Conservation (phyloP, 495 filamentous ascomycete species). For the Platismatia glauca region DNA sequence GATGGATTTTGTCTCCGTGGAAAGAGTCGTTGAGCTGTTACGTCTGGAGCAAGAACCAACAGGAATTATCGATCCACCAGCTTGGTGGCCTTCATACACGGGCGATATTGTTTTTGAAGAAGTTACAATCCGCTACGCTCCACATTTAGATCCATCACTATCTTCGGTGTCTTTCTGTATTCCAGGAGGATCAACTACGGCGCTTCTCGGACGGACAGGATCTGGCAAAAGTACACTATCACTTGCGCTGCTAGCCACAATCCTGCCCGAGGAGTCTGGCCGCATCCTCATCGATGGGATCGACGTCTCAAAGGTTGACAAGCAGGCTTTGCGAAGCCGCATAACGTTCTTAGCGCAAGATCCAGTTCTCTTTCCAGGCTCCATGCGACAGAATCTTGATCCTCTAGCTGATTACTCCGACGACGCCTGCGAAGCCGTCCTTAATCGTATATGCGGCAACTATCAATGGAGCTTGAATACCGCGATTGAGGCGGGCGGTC, state of each 20-base stretch:
- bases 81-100: constrained; percentile 60
- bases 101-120: constrained; percentile 67
- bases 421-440: constrained; percentile 36
- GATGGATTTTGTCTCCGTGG: constrained; percentile 85
- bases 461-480: constrained; percentile 43
- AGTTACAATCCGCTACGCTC: constrained; percentile 69
- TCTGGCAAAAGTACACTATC: constrained; percentile 62
- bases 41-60: constrained; percentile 62
- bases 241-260: constrained; percentile 48
- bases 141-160: constrained; percentile 61
- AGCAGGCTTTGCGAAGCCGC: constrained; percentile 48
- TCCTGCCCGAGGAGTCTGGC: constrained; percentile 43
- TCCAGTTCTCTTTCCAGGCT: constrained; percentile 45
- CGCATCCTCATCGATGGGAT: constrained; percentile 51
- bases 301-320: constrained; percentile 50
- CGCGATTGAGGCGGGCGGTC: constrained; percentile 36
- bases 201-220: constrained; percentile 52
- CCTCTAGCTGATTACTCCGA: constrained; percentile 30
- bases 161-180: constrained; percentile 55
- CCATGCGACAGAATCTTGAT: constrained; percentile 42
- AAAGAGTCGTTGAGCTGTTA: constrained; percentile 69
- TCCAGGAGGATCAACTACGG: constrained; percentile 61
- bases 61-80: constrained; percentile 57
- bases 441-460: constrained; percentile 42
- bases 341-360: constrained; percentile 58